Evolutionary conservation across 2,329 filamentous ascomycete species (phyloP), one percentile per base, ranked within the genome.

Genomic region (Colletotrichum navitas): DNA sequence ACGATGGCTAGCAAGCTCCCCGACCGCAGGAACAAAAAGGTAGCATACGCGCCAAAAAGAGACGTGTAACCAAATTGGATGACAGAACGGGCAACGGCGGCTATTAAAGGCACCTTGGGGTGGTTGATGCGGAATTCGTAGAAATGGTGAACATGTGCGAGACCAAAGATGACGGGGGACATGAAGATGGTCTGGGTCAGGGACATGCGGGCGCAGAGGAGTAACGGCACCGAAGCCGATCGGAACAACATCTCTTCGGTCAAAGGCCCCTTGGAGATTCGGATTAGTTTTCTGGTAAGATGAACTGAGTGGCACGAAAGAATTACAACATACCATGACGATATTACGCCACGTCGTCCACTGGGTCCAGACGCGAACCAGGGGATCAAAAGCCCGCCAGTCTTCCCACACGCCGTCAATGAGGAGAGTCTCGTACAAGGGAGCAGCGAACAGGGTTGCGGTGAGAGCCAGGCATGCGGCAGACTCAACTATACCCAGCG

Each of bases 181-280:
- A 94, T 83, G 82, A 97, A 94, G 77, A 97, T 89, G 74, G 93
- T 94, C 51, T 84, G 84, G 3, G 78, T 74, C 36, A 85, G 77
- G 54, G 87, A 85, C 62, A 90, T 84, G 55, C 87, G 87, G 26
- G 94, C 91, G 61, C 94, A 85, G 39, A 98, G 84, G 78, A 98
- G 91, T 14, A 98, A 86, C 2, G 95, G 93, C 49, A 98, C 88
- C 63, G 95, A 91, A 75, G 94, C 90, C 4, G 94, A 94, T 78
- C 96, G 93, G 86, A 98, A 99, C 77, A 98, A 92, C 72, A 97
- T 85, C 82, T 99, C 96, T 83, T 99, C 96, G 14, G 94, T 97
- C 66, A 96, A 84, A 0, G 96, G 95, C 45, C 94, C 94, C 92
- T 93, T 47, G n/a, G n/a, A 24, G 18, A 8, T 36, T 16, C 47